A percentile compares a stretch with the other conserved stretches of the same genome.
Evolutionary conservation across 1,139 yeast genomes (phyloP).

Genomic region (Pichia sp.): DNA sequence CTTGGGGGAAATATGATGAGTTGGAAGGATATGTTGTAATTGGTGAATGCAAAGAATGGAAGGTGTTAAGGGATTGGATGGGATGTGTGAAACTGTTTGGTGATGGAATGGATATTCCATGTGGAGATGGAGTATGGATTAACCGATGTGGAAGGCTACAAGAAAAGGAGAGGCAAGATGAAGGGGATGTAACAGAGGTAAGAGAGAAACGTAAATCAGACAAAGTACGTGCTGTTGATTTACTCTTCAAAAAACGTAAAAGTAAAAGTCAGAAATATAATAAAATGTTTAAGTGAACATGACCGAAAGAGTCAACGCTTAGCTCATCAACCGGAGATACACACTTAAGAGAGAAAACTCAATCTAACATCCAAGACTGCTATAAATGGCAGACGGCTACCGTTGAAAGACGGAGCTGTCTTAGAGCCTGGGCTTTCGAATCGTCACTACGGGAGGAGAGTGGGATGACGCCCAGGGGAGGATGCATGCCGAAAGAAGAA

Average conservation of each 20-base stretch:
- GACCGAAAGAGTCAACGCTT: slow-evolving; percentile 18
- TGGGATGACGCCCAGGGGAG: slow-evolving; percentile 13
- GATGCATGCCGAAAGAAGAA: slow-evolving; percentile 7
- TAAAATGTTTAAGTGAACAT: slow-evolving; percentile 15
- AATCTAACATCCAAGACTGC: slow-evolving; percentile 8
- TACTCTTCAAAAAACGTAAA: slow-evolving; percentile 12
- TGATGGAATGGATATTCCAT: slow-evolving; percentile 9
- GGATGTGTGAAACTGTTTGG: neutral
- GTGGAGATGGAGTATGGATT: slow-evolving; percentile 12
- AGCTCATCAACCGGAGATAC: slow-evolving; percentile 20
- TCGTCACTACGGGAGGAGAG: slow-evolving; percentile 7
- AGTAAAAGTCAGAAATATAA: too few relatives aligned
- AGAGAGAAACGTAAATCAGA: neutral
- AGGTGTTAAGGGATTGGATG: slow-evolving; percentile 8
- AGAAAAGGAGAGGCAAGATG: neutral
- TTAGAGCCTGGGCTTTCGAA: slow-evolving; percentile 12
- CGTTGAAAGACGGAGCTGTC: slow-evolving; percentile 8
- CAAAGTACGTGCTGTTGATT: slow-evolving; percentile 8
- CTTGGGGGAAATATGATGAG: slow-evolving; percentile 13
- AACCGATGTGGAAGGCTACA: slow-evolving; percentile 12
- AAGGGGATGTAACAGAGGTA: neutral
- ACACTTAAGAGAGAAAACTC: slow-evolving; percentile 13
- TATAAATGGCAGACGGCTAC: neutral
- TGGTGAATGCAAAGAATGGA: slow-evolving; percentile 17
- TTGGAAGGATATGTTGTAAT: slow-evolving; percentile 10